Percentiles rank a stretch among this genome's conserved stretches.
These are phyloP conservation scores for Gomphus bonarii DNA, from an alignment of 1,284 basidiomycete genomes.

Conservation along the genomic window DNA sequence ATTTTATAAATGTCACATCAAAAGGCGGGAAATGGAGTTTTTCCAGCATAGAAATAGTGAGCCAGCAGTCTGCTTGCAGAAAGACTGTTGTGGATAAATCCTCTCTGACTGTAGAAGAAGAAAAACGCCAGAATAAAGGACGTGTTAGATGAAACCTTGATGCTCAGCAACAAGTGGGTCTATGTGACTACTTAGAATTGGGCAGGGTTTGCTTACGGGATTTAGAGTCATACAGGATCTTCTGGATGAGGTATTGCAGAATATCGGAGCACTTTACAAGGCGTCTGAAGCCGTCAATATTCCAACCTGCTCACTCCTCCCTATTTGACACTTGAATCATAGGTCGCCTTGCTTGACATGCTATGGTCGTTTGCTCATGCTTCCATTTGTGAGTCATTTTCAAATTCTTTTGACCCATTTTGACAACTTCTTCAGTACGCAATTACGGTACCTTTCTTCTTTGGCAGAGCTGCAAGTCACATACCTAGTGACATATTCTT, in stretches of 20 bases:
- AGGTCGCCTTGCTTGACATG: conserved; percentile 81
- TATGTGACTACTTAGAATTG: background rate
- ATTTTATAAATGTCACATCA: conserved; percentile 57
- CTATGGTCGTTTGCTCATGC: conserved; percentile 77
- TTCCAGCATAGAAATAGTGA: conserved; percentile 70
- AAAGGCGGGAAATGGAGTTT: conserved; percentile 68
- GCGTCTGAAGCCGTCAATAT: conserved; percentile 70
- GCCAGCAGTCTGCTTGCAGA: conserved; percentile 15
- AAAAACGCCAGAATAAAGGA: conserved; percentile 79
- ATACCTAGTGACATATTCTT: background rate
- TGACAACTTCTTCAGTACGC: conserved; percentile 36
- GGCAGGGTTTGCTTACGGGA: background rate
- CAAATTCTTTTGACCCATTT: conserved; percentile 3
- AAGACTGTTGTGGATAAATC: background rate
- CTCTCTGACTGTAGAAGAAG: conserved; percentile 47
- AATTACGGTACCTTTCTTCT: conserved; percentile 48
- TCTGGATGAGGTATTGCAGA: conserved; percentile 48
- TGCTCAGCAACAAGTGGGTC: conserved; percentile 65
- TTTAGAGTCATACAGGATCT: conserved; percentile 64
- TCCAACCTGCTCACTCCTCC: background rate
- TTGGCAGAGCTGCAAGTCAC: background rate
- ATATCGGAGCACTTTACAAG: conserved; percentile 73
- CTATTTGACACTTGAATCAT: background rate
- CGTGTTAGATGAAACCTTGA: conserved; percentile 70
- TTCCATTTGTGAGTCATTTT: conserved; percentile 50